Evolutionary conservation across 495 filamentous ascomycete species (phyloP).

Genomic region (Talaromyces ruber): DNA sequence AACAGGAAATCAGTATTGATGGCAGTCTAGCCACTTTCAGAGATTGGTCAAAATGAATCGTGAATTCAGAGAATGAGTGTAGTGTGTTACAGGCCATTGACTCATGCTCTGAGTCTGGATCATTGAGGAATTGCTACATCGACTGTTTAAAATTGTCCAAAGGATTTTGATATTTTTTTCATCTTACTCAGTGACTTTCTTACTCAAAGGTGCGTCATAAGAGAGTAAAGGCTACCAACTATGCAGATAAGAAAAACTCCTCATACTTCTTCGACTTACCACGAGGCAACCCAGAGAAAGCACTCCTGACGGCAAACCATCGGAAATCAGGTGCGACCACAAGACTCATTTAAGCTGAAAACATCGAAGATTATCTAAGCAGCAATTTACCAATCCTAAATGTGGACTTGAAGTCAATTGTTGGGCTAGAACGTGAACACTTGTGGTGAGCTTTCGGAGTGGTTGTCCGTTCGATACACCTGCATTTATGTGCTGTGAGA

Average conservation of each 20-base stretch:
- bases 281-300: background rate
- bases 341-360: background rate
- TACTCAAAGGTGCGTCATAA: background rate
- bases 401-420: background rate
- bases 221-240: background rate
- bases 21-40: background rate
- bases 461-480: background rate
- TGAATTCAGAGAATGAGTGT: background rate
- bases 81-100: background rate
- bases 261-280: background rate
- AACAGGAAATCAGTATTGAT: background rate
- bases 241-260: background rate
- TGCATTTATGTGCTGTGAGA: background rate
- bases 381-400: background rate
- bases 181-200: background rate
- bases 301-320: background rate
- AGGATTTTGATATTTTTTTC: background rate
- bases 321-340: conserved; percentile 5
- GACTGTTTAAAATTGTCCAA: background rate
- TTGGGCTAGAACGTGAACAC: background rate
- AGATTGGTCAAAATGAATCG: background rate
- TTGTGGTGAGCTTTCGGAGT: background rate
- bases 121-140: background rate
- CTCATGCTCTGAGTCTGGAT: background rate
- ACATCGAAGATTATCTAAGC: background rate